Conservation (phyloP, 2,329 filamentous ascomycete genomes). For the Penicillium sp. region DNA sequence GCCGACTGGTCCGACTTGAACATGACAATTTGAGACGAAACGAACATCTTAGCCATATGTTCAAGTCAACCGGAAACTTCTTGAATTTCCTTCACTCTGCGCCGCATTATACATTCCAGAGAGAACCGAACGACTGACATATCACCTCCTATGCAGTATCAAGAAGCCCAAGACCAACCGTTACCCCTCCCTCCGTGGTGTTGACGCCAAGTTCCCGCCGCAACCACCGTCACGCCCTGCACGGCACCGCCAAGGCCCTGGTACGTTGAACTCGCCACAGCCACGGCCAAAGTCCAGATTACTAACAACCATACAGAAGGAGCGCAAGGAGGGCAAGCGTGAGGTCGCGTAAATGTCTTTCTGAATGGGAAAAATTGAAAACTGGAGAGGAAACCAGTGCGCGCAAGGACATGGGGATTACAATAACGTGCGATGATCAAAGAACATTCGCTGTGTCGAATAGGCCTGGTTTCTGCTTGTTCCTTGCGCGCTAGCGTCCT, state of each 20-base stretch:
- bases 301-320: constrained; percentile 68
- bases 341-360: constrained; percentile 67
- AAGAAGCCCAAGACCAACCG: constrained; percentile 99
- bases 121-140: too few species aligned
- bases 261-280: constrained; percentile 57
- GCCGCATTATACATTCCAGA: too few species aligned
- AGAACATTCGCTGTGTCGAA: constrained; percentile 26
- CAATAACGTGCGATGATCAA: constrained; percentile 36
- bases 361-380: constrained; percentile 30
- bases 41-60: too few species aligned
- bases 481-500: constrained; percentile 22
- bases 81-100: too few species aligned
- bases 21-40: too few species aligned
- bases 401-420: constrained; percentile 35
- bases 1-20: too few species aligned
- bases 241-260: constrained; percentile 97
- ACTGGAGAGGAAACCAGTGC: too few species aligned
- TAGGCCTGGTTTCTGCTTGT: constrained; percentile 27
- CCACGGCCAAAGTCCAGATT: background rate
- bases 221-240: constrained; percentile 99
- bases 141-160: constrained; percentile 74
- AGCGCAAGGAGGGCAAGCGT: constrained; percentile 93
- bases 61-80: too few species aligned
- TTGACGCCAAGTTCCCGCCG: constrained; percentile 99
- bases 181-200: constrained; percentile 98